Conservation (phyloP, 2,329 filamentous ascomycete species). For the Fusarium sp. region DNA sequence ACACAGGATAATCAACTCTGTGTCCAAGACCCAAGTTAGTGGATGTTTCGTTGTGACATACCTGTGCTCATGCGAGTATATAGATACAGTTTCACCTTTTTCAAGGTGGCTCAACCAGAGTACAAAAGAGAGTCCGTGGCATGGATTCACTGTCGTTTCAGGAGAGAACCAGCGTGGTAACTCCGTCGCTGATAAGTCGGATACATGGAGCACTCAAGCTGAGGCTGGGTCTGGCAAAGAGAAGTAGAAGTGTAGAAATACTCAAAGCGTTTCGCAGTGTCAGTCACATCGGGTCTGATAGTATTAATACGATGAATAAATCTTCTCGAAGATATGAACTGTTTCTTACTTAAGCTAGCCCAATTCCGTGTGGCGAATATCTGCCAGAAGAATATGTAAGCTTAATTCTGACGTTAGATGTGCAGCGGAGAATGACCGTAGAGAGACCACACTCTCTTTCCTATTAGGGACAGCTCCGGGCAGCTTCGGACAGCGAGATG, state of each 20-base stretch:
- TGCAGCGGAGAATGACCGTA: neutral
- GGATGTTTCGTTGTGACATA: no score
- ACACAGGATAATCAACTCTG: no score
- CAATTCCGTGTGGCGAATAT: neutral
- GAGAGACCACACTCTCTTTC: neutral
- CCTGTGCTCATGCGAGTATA: rapidly evolving
- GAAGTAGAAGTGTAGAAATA: no score
- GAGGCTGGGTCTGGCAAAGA: neutral
- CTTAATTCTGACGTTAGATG: neutral
- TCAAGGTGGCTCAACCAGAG: neutral
- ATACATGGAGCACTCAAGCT: neutral
- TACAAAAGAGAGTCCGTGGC: neutral
- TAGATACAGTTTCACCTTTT: neutral
- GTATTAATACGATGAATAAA: neutral
- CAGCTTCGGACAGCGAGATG: neutral
- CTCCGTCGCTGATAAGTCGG: rapidly evolving
- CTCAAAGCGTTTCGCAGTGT: no score
- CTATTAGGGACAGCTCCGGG: neutral
- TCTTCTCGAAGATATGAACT: no score
- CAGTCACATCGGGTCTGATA: no score
- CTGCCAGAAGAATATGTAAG: neutral
- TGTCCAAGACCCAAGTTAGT: no score
- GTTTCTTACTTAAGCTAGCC: neutral
- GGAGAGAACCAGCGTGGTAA: rapidly evolving
- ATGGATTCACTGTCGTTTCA: neutral